Base-by-base conservation (phyloP, 2,329 filamentous ascomycete genomes). In the Coniella vitis region DNA sequence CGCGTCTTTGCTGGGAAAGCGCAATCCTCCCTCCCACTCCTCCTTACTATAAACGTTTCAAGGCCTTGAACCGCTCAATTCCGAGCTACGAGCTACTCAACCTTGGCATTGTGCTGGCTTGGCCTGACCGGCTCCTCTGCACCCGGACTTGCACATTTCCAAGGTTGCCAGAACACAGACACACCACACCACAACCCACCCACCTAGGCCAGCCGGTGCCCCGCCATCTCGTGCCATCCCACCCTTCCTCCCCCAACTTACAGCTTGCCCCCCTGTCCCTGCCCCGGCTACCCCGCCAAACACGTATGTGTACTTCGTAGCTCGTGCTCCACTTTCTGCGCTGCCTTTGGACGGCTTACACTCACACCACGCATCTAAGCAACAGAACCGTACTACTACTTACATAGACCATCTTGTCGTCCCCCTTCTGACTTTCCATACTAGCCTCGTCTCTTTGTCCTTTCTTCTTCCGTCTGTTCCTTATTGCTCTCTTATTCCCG, bases 111-210 rank as follows among this genome's bases (percentile, higher is more conserved):
- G 25, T 29, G 25, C 25, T 29, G 25, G 25, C 25, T 10, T 5
- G n/a, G n/a, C n/a, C n/a, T n/a, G n/a, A n/a, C n/a, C n/a, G n/a
- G n/a, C n/a, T 29, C 5, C 25, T 29, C 25, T 29, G 25, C 25
- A 29, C 25, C 10, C 25, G n/a, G n/a, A n/a, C n/a, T n/a, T 29
- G 25, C 25, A 29, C n/a, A n/a, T n/a, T n/a, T n/a, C 36, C 38
- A n/a, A 7, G 25, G 20, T 39, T 21, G n/a, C 38, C 38, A 12
- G 16, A 25, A n/a, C 21, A 12, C 22, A 39, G n/a, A 22, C 19
- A 34, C 29, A 42, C 40, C 40, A 42, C 40, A 42, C 40, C 40
- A 42, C 40, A 42, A 42, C 40, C 40, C 40, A 42, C 40, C 16
- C 34, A 14, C 13, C 34, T 36, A 14, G 34, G 13, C 34, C 40